Evolutionary conservation across 257 asterid genomes (phyloP), one percentile per base, ranked within the genome.

Genomic region (Solanum ossicruentum): DNA sequence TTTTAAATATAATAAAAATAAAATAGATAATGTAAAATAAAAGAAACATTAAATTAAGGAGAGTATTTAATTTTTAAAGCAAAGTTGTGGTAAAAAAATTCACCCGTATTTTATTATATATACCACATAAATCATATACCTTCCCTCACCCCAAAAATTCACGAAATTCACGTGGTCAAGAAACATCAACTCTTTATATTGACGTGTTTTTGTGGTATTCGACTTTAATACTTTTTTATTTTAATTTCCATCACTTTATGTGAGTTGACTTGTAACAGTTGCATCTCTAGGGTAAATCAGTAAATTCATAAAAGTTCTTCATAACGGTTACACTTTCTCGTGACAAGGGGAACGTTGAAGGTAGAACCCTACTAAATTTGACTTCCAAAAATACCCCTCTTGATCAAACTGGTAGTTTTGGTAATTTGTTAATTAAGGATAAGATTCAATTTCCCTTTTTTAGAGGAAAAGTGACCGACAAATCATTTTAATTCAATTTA

Each of bases 391-490:
- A 1, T 77, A 51, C 23, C 82, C 80, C 63, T 77, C 8, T 15
- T 10, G 0, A 23, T 77, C 16, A 0, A 77, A 23, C 45, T 23
- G 23, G 8, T 4, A 12, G 0, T 23, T 49, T 70, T 70, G 16
- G 3, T 23, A 77, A 69, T 69, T 45, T 75, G 61, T 8, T 21
- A 23, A 77, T 26, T 26, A 75, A 51, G 61, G 21, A 77, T 51
- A 51, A 77, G 82, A 23, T 23, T 49, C 23, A 51, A 23, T 77
- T 47, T 49, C 84, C 87, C 23, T 70, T 71, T 63, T 84, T 81
- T 16, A 85, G 83, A 85, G 88, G 86, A 82, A 83, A 84, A 70
- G 83, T 87, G 69, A 88, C 90, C 90, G 92, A 88, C 90, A 79
- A 72, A 56, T 41, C 60, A 72, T 67, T 69, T 56, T 11, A 45